phyloP scores from a whole-genome alignment of 2,329 filamentous ascomycete species.

The Aureobasidium sp. region DNA sequence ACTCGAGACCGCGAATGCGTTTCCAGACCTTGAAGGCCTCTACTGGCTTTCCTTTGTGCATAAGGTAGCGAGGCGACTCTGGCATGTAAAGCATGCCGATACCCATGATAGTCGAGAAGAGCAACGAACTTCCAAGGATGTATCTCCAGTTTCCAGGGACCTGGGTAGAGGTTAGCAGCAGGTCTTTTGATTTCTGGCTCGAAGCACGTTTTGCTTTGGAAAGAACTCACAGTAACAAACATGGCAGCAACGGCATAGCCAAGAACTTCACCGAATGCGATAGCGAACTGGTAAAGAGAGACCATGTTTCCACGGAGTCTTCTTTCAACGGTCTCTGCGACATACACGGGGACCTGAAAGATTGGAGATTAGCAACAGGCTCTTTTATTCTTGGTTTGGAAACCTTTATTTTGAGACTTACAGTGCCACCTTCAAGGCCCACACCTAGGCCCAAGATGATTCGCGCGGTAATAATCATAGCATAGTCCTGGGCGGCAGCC shows the following conservation, averaged over 20 bases:
- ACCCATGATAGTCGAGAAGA: slow-evolving; percentile 26
- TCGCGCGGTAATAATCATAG: slow-evolving; percentile 63
- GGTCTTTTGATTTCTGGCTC: not conserved
- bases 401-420: too few relatives aligned
- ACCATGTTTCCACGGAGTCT: slow-evolving; percentile 64
- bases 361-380: too few relatives aligned
- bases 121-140: slow-evolving; percentile 51
- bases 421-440: slow-evolving; percentile 62
- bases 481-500: slow-evolving; percentile 61
- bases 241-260: slow-evolving; percentile 68
- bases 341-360: slow-evolving; percentile 57
- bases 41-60: slow-evolving; percentile 57
- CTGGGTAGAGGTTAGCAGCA: not conserved
- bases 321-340: slow-evolving; percentile 64
- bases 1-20: slow-evolving; percentile 57
- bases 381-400: too few relatives aligned
- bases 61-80: slow-evolving; percentile 60
- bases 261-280: slow-evolving; percentile 66
- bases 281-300: slow-evolving; percentile 69
- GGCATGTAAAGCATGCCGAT: slow-evolving; percentile 65
- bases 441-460: slow-evolving; percentile 65
- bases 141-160: slow-evolving; percentile 60
- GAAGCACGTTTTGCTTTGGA: not conserved
- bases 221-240: slow-evolving; percentile 54
- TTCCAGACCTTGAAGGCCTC: slow-evolving; percentile 65